Conservation (phyloP, 2,329 filamentous ascomycete species). For the Trichoderma sp. region DNA sequence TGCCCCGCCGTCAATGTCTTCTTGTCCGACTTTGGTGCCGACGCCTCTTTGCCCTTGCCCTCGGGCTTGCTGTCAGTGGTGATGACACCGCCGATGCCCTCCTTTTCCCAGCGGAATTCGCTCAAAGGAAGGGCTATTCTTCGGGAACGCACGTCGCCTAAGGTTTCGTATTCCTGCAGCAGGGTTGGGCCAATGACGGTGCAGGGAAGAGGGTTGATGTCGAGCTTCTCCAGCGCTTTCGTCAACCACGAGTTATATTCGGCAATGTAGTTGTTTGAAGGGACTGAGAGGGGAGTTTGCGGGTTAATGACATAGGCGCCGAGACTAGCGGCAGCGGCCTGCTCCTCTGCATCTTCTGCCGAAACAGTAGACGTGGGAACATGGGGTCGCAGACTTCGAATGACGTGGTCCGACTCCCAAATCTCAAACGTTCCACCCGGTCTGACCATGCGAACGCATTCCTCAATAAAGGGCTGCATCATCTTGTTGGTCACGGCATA, state of each 20-base stretch:
- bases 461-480: constrained; percentile 59
- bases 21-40: constrained; percentile 27
- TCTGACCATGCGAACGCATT: constrained; percentile 72
- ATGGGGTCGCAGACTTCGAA: constrained; percentile 80
- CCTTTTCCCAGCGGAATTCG: constrained; percentile 83
- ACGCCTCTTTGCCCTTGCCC: constrained; percentile 46
- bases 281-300: constrained; percentile 76
- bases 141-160: constrained; percentile 68
- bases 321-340: constrained; percentile 64
- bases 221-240: constrained; percentile 68
- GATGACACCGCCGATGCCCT: constrained; percentile 62
- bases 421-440: constrained; percentile 79
- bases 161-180: constrained; percentile 71
- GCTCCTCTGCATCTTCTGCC: constrained; percentile 47
- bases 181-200: constrained; percentile 73
- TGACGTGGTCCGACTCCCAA: constrained; percentile 84
- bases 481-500: constrained; percentile 60
- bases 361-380: constrained; percentile 50
- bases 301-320: constrained; percentile 80
- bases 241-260: constrained; percentile 83
- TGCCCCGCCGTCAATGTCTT: constrained; percentile 65
- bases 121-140: constrained; percentile 84
- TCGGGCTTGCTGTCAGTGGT: constrained; percentile 59
- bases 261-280: constrained; percentile 76
- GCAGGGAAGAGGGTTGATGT: constrained; percentile 73